Conservation (phyloP, 1,139 yeast species). For the Saccharomycopsis hybrid region DNA sequence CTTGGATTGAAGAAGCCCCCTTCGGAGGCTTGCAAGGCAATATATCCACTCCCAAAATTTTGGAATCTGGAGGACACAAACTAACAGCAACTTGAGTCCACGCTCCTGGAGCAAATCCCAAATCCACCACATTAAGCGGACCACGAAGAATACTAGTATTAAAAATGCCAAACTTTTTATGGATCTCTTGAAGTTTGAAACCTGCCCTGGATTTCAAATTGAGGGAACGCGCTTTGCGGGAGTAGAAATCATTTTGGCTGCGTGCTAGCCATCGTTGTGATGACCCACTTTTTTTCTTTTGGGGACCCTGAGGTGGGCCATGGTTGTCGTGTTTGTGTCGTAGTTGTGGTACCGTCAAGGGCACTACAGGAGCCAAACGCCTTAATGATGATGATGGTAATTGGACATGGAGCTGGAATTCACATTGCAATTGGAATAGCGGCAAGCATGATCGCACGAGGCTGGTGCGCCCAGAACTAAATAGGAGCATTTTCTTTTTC, state of each 20-base stretch:
- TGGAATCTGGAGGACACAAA: conserved; percentile 31
- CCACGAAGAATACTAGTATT: conserved; percentile 22
- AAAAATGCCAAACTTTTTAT: conserved; percentile 48
- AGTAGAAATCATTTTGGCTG: conserved; percentile 55
- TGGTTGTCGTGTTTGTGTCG: no score
- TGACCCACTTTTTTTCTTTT: conserved; percentile 6
- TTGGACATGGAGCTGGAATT: no score
- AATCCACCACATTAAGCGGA: conserved; percentile 57
- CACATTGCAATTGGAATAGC: no score
- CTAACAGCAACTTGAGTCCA: conserved; percentile 83
- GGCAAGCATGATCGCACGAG: no score
- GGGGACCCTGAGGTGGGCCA: not conserved
- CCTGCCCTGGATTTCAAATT: conserved; percentile 85
- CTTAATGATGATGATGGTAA: no score
- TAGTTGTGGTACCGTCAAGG: no score
- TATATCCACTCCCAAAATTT: conserved; percentile 78
- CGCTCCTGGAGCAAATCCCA: conserved; percentile 95
- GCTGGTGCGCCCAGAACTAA: no score
- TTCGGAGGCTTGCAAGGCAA: conserved; percentile 70
- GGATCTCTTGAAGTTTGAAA: conserved; percentile 68
- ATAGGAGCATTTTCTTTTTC: no score
- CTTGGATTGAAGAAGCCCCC: conserved; percentile 80
- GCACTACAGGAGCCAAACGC: no score
- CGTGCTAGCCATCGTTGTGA: conserved; percentile 72
- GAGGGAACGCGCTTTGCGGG: conserved; percentile 57